Evolutionary conservation across 1,139 yeast species (phyloP).

Genomic region (Suhomyces maxii): DNA sequence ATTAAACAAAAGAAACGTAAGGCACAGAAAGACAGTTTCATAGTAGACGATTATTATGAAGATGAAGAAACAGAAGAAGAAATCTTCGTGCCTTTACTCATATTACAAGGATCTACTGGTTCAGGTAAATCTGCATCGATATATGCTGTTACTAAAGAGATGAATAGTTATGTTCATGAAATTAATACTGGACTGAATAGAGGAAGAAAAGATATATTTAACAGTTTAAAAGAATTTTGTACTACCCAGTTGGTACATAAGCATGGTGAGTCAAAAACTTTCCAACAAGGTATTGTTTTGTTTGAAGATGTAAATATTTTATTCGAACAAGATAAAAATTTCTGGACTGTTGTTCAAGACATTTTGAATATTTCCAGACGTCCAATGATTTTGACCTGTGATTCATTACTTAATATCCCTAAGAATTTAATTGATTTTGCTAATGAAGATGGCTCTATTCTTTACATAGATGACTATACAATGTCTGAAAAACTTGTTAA

Average conservation of each 20-base stretch:
- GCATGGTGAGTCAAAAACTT: constrained; percentile 30
- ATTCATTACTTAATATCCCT: constrained; percentile 57
- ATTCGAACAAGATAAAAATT: constrained; percentile 75
- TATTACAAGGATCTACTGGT: constrained; percentile 72
- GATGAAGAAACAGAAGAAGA: constrained; percentile 33
- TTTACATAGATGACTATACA: constrained; percentile 26
- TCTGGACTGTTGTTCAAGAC: constrained; percentile 75
- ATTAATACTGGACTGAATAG: constrained; percentile 73
- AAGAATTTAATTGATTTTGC: constrained; percentile 48
- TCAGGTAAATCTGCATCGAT: constrained; percentile 79
- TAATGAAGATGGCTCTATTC: constrained; percentile 37
- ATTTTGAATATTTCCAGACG: constrained; percentile 67
- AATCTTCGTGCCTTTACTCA: constrained; percentile 58
- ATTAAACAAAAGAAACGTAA: constrained; percentile 21
- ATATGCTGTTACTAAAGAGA: constrained; percentile 63
- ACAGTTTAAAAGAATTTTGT: constrained; percentile 71
- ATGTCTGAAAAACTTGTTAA: constrained; percentile 21
- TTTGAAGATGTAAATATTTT: constrained; percentile 86
- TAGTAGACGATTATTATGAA: constrained; percentile 29
- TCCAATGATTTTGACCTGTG: constrained; percentile 79
- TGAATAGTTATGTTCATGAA: constrained; percentile 78
- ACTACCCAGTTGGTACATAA: constrained; percentile 79
- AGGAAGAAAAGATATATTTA: constrained; percentile 67
- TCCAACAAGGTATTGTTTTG: constrained; percentile 67
- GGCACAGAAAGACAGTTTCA: constrained; percentile 27